Percentiles rank a stretch among this genome's conserved stretches.
phyloP scores from a whole-genome alignment of 163 green algal species.

The Scenedesmus sp. region DNA sequence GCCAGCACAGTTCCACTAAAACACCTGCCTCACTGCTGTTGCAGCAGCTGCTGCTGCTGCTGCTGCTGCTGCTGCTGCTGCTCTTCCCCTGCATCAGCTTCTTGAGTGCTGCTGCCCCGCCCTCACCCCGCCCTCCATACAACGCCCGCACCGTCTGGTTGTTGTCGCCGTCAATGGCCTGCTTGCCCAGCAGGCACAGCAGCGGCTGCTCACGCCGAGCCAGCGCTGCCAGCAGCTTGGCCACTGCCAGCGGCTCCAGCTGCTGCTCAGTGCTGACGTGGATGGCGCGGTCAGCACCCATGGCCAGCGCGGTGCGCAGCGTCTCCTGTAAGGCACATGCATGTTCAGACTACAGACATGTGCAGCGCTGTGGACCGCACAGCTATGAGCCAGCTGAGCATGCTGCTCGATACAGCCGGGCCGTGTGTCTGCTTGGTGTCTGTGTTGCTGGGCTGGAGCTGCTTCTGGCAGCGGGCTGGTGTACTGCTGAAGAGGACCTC shows the following conservation, averaged over 20 bases:
- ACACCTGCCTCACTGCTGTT: neutral
- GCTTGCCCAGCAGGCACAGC: slow-evolving; percentile 93
- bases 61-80: neutral
- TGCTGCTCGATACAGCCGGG: no score
- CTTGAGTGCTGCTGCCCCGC: neutral
- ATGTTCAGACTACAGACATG: no score
- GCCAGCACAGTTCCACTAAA: no score
- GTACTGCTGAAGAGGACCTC: neutral
- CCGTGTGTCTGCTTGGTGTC: neutral
- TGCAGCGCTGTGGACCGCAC: neutral
- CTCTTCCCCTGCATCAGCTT: neutral
- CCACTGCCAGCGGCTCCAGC: slow-evolving; percentile 87
- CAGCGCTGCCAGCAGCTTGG: slow-evolving; percentile 83
- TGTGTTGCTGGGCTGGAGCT: neutral
- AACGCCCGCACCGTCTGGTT: slow-evolving; percentile 86
- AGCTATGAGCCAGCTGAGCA: neutral
- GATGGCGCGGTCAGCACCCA: slow-evolving; percentile 90
- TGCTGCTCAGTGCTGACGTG: slow-evolving; percentile 73
- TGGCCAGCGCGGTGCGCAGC: slow-evolving; percentile 89
- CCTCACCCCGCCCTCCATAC: no score
- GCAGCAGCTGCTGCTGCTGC: neutral
- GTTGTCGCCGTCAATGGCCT: slow-evolving; percentile 95
- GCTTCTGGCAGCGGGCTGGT: neutral
- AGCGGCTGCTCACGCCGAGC: slow-evolving; percentile 67
- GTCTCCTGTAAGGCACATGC: no score